Conservation (phyloP, 73 alveolate genomes). For the Paramecium biaurelia region DNA sequence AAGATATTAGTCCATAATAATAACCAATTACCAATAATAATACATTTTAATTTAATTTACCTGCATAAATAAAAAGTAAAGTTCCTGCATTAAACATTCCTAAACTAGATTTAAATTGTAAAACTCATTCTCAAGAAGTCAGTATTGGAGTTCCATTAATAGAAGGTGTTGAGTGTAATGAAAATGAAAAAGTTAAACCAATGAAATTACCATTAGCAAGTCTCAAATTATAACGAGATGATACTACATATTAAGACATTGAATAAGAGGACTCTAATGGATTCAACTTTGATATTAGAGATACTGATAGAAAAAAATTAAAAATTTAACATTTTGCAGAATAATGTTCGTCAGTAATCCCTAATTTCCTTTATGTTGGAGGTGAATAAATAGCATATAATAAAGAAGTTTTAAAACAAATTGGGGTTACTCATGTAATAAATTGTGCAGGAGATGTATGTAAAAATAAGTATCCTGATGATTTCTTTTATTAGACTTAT, state of each 20-base stretch:
- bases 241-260: conserved; percentile 37
- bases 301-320: conserved; percentile 39
- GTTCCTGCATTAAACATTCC: conserved; percentile 51
- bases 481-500: conserved; percentile 70
- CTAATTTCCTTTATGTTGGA: conserved; percentile 77
- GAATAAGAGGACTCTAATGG: conserved; percentile 28
- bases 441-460: conserved; percentile 92
- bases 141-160: conserved; percentile 35
- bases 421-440: conserved; percentile 82
- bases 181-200: neutral
- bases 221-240: conserved; percentile 1
- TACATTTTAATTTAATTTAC: neutral
- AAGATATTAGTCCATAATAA: neutral
- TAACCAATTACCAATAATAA: neutral
- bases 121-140: neutral
- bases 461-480: conserved; percentile 76
- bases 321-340: conserved; percentile 58
- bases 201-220: conserved; percentile 27
- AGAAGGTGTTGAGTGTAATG: neutral
- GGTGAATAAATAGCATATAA: conserved; percentile 81
- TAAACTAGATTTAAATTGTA: conserved; percentile 38
- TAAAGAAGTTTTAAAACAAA: conserved; percentile 64
- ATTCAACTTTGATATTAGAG: conserved; percentile 46
- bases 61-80: neutral
- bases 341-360: conserved; percentile 73